Evolutionary conservation across 2,329 filamentous ascomycete species (phyloP).

Genomic region (Penicillium sp.): DNA sequence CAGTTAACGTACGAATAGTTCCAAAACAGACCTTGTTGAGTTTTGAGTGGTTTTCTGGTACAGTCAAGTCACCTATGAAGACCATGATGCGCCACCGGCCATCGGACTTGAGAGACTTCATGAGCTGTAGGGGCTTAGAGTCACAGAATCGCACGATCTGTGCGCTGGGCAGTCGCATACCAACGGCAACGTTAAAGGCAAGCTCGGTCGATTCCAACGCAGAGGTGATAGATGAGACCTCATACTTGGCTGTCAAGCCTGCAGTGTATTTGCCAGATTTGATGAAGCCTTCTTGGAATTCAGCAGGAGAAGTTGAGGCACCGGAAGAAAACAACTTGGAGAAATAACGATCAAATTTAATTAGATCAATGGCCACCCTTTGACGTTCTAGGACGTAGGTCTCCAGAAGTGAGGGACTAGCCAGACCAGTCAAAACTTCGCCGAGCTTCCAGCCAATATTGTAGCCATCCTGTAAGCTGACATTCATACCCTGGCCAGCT

Average conservation of each 20-base stretch:
- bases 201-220: constrained; percentile 32
- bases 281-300: constrained; percentile 58
- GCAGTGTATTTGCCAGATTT: constrained; percentile 60
- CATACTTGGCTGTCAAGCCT: constrained; percentile 57
- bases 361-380: constrained; percentile 56
- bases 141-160: constrained; percentile 62
- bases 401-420: constrained; percentile 45
- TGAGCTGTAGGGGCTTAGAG: constrained; percentile 55
- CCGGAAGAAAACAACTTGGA: constrained; percentile 54
- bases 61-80: constrained; percentile 47
- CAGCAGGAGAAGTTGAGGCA: constrained; percentile 43
- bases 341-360: constrained; percentile 59
- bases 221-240: constrained; percentile 49
- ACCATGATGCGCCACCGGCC: constrained; percentile 53
- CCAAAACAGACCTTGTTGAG: constrained; percentile 39
- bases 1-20: background rate
- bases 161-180: constrained; percentile 53
- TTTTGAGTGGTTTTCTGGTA: constrained; percentile 24
- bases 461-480: constrained; percentile 57
- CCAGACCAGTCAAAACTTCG: constrained; percentile 47
- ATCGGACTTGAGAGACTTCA: constrained; percentile 51
- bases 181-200: constrained; percentile 42
- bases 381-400: constrained; percentile 56
- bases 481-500: constrained; percentile 61
- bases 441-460: constrained; percentile 62